Percentiles rank a stretch among this genome's conserved stretches.
These are phyloP conservation scores for Fusarium circinatum DNA, from an alignment of 2,329 filamentous ascomycete species.

Conservation along the genomic window DNA sequence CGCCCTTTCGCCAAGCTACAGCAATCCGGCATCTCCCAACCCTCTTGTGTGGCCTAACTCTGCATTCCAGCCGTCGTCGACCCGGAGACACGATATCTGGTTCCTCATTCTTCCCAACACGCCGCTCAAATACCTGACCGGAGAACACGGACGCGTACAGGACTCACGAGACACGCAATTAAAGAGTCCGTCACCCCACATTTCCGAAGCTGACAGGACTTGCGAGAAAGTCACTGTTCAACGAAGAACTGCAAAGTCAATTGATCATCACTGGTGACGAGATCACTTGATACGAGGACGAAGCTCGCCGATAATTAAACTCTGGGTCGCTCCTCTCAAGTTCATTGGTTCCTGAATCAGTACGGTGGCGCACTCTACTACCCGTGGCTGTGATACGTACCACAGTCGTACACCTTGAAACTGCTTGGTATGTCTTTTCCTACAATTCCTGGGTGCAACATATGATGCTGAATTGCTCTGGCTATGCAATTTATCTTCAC, in stretches of 20 bases:
- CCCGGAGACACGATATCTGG: slow-evolving; percentile 31
- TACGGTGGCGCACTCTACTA: slow-evolving; percentile 37
- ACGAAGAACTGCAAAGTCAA: slow-evolving; percentile 8
- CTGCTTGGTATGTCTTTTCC: slow-evolving; percentile 25
- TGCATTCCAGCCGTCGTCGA: slow-evolving; percentile 41
- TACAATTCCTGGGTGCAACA: background rate
- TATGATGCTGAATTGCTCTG: background rate
- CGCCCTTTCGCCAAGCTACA: slow-evolving; percentile 6
- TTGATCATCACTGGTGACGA: slow-evolving; percentile 21
- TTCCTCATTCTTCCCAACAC: slow-evolving; percentile 27
- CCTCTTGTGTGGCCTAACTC: slow-evolving; percentile 19
- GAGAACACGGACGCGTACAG: slow-evolving; percentile 4
- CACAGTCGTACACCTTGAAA: slow-evolving; percentile 20
- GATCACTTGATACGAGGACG: slow-evolving; percentile 29
- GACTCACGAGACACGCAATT: slow-evolving; percentile 12
- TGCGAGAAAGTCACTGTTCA: background rate
- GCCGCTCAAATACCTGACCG: slow-evolving; percentile 1
- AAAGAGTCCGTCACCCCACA: slow-evolving; percentile 18
- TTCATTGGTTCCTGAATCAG: slow-evolving; percentile 38
- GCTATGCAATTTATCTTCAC: background rate
- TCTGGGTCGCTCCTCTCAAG: slow-evolving; percentile 21
- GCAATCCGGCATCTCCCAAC: slow-evolving; percentile 16
- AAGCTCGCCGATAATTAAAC: slow-evolving; percentile 36
- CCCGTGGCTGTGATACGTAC: slow-evolving; percentile 40
- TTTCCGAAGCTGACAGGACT: slow-evolving; percentile 6